Evolutionary conservation across 2,329 filamentous ascomycete species (phyloP).

Genomic region (Pestalotiopsis sp.): DNA sequence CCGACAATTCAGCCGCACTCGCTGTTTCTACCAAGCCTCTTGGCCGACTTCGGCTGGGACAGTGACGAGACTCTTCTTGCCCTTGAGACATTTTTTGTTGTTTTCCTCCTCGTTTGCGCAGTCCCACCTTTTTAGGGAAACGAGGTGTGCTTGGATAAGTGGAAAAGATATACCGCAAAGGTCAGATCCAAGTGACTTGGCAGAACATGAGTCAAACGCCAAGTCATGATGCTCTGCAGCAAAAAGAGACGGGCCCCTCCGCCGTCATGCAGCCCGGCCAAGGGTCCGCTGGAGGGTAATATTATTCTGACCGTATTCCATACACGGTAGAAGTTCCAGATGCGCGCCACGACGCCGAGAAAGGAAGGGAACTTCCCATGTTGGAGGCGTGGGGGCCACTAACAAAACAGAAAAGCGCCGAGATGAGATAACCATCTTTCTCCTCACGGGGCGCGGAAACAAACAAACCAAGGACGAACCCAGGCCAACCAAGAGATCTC

Average conservation of each 20-base stretch:
- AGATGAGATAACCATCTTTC: background rate
- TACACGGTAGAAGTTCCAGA: background rate
- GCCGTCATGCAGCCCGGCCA: conserved; percentile 1
- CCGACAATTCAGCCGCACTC: background rate
- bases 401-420: conserved; percentile 3
- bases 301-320: background rate
- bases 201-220: conserved; percentile 10
- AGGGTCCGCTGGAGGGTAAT: background rate
- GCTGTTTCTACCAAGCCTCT: background rate
- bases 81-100: conserved; percentile 9
- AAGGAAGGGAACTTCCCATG: background rate
- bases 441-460: background rate
- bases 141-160: background rate
- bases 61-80: conserved; percentile 1
- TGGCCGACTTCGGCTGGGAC: conserved; percentile 9
- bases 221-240: background rate
- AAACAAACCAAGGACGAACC: background rate
- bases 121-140: background rate
- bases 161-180: background rate
- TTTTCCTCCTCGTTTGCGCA: background rate
- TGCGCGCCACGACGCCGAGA: conserved; percentile 3
- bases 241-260: background rate
- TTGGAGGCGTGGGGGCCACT: conserved; percentile 7
- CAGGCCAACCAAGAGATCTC: background rate
- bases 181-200: background rate